phyloP scores from a whole-genome alignment of 2,329 filamentous ascomycete species.

The Teratosphaeria gauchensis region DNA sequence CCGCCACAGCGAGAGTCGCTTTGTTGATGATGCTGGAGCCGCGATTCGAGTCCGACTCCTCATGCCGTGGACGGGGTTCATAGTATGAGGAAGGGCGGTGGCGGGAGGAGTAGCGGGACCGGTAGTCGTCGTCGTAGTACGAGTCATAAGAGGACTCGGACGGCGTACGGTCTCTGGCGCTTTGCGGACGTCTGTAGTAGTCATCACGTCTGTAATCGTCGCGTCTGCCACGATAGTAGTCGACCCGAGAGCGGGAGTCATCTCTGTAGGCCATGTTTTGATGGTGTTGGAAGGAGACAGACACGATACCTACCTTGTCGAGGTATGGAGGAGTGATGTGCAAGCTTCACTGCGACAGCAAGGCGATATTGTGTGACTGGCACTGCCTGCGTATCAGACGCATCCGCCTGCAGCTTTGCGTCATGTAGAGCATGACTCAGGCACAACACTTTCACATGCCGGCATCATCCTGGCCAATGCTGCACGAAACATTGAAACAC shows the following conservation, averaged over 20 bases:
- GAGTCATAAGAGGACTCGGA: neutral
- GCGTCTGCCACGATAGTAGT: neutral
- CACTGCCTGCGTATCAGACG: neutral
- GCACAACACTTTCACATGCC: neutral
- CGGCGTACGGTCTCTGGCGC: neutral
- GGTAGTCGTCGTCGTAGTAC: neutral
- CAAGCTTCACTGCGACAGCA: neutral
- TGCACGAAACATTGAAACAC: neutral
- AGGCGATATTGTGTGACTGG: neutral
- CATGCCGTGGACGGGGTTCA: neutral
- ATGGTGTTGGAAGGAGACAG: neutral
- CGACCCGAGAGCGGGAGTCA: neutral
- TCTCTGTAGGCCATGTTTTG: neutral
- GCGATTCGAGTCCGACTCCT: neutral
- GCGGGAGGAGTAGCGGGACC: neutral
- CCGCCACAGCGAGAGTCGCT: neutral
- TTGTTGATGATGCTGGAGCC: neutral
- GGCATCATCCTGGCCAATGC: neutral
- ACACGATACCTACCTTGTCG: neutral
- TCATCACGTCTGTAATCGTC: neutral
- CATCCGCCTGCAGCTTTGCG: neutral
- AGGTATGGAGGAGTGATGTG: neutral
- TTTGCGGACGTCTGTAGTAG: neutral
- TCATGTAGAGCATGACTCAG: neutral
- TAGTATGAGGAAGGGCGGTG: neutral